Evolutionary conservation across 2,329 filamentous ascomycete species (phyloP).

Genomic region (Fusarium multiceps): DNA sequence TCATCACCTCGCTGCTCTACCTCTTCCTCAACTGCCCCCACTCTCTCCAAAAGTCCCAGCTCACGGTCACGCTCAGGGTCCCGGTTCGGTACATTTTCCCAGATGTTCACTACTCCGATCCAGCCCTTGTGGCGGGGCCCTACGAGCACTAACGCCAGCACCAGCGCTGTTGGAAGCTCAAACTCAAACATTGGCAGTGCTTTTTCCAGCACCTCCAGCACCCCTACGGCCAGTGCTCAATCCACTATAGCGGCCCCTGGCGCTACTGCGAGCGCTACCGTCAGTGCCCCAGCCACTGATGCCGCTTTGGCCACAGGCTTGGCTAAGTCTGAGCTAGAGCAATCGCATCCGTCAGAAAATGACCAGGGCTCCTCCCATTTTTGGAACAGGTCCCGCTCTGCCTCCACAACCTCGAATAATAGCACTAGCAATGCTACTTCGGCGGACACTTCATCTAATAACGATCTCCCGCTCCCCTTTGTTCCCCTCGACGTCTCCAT

Average conservation of each 20-base stretch:
- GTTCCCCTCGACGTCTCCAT: slow-evolving; percentile 67
- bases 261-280: slow-evolving; percentile 34
- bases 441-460: slow-evolving; percentile 41
- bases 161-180: slow-evolving; percentile 5
- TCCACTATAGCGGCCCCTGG: slow-evolving; percentile 26
- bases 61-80: slow-evolving; percentile 43
- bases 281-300: slow-evolving; percentile 37
- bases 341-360: slow-evolving; percentile 30
- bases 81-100: slow-evolving; percentile 42
- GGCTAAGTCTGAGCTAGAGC: slow-evolving; percentile 31
- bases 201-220: slow-evolving; percentile 30
- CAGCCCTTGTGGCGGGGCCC: slow-evolving; percentile 45
- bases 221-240: slow-evolving; percentile 29
- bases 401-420: slow-evolving; percentile 43
- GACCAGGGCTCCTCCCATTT: slow-evolving; percentile 43
- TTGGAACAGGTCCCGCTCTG: slow-evolving; percentile 44
- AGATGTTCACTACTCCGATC: slow-evolving; percentile 43
- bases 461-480: slow-evolving; percentile 53
- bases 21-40: slow-evolving; percentile 41
- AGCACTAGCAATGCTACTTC: slow-evolving; percentile 43
- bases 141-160: slow-evolving; percentile 5
- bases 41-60: slow-evolving; percentile 46
- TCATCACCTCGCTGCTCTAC: slow-evolving; percentile 43
- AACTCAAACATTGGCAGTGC: slow-evolving; percentile 19
- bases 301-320: slow-evolving; percentile 25